A percentile compares a stretch with the other conserved stretches of the same genome.
Evolutionary conservation across 179 eudicot species (phyloP).

Genomic region (Patellifolia procumbens): DNA sequence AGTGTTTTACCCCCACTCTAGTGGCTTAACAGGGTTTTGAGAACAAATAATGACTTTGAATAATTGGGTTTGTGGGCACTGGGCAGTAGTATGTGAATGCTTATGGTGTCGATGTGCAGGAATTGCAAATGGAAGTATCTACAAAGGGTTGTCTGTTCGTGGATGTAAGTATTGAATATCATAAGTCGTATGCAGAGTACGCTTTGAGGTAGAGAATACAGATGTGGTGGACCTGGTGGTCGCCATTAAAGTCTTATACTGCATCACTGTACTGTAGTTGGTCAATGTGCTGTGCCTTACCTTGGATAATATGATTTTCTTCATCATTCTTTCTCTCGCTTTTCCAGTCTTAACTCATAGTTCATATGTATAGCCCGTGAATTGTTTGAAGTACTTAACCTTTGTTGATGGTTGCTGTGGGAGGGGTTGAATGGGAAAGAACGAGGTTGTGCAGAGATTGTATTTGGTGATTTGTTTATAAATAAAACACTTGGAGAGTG

Average conservation of each 20-base stretch:
- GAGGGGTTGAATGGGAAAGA: background rate
- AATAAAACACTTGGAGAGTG: background rate
- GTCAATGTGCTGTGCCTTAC: background rate
- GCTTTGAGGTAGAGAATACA: conserved; percentile 1
- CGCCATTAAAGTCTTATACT: background rate
- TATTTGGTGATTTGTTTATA: background rate
- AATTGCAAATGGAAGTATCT: conserved; percentile 10
- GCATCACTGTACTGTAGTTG: background rate
- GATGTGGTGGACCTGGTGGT: background rate
- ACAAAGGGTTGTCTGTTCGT: background rate
- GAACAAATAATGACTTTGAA: background rate
- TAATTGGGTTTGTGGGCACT: background rate
- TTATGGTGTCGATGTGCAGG: conserved; percentile 14
- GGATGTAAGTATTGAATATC: background rate
- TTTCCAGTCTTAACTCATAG: background rate
- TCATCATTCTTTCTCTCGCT: background rate
- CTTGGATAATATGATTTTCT: background rate
- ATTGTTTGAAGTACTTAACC: background rate
- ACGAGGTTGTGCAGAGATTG: background rate
- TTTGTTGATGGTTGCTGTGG: background rate
- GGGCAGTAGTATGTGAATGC: conserved; percentile 1
- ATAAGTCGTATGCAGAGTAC: background rate
- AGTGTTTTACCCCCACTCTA: background rate
- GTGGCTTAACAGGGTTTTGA: background rate
- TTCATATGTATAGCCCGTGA: background rate